Percentiles rank a stretch among this genome's conserved stretches.
These are phyloP conservation scores for Fragaria vesca DNA, from an alignment of 306 rosid species.

Conservation along the genomic window DNA sequence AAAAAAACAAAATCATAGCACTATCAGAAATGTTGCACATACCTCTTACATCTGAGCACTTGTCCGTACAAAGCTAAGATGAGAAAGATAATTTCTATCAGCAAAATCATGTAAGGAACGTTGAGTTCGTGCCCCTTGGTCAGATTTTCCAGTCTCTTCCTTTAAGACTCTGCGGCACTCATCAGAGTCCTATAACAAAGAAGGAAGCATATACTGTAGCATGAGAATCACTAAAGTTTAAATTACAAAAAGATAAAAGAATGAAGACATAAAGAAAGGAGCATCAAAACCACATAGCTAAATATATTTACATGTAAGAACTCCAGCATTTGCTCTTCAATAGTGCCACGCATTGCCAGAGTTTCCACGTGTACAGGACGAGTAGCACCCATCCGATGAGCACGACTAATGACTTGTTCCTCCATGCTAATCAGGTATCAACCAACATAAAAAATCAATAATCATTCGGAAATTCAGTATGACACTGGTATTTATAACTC, in stretches of 20 bases:
- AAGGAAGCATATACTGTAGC: constrained; percentile 10
- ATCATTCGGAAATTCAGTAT: constrained; percentile 5
- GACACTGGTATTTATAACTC: not conserved
- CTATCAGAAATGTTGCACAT: constrained; percentile 16
- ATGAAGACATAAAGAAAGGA: not conserved
- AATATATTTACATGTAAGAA: constrained; percentile 63
- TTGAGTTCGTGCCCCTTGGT: constrained; percentile 57
- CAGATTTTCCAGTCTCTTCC: constrained; percentile 49
- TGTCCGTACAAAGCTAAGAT: constrained; percentile 64
- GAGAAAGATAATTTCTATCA: constrained; percentile 69
- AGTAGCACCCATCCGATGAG: constrained; percentile 99
- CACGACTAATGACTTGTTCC: constrained; percentile 98
- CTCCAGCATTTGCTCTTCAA: constrained; percentile 92
- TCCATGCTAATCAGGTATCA: constrained; percentile 64
- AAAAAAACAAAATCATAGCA: not conserved
- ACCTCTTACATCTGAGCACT: constrained; percentile 42
- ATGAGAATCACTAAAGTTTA: constrained; percentile 4
- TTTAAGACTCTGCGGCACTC: constrained; percentile 50
- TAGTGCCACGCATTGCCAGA: constrained; percentile 86
- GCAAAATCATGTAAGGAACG: constrained; percentile 92
- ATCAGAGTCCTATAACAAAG: constrained; percentile 60
- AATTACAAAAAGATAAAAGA: not conserved
- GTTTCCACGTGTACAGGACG: constrained; percentile 94
- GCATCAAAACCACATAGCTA: no score
- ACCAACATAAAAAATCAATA: constrained; percentile 14